Base-by-base conservation (phyloP, 106 monocot genomes). In the Allium sativum region DNA sequence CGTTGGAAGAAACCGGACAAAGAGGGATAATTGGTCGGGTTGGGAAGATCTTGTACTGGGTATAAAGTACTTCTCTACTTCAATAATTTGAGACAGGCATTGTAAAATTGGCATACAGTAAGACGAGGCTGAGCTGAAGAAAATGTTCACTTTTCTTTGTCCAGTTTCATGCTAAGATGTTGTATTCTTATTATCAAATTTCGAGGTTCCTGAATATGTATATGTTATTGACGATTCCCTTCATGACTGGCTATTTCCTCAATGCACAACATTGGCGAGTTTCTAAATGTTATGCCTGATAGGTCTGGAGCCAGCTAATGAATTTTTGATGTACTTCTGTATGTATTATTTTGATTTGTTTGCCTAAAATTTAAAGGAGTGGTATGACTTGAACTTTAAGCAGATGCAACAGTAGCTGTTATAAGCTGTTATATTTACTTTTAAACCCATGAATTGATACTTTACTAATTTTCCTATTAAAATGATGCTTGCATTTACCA, bases 181-280 rank as follows among this genome's bases (percentile, higher is more conserved):
- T 5, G 6, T 50, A 50, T 50, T 50, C 48, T 50, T 50, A 50
- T 50, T 50, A 79, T 43, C 78, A 96, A 90, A 77, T 69, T 73
- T 75, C 64, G 84, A 86, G 67, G 70, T 82, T 66, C 73, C 84
- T 56, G 78, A 68, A 12, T 78, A 91, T 73, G 71, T 92, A 21
- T 92, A 74, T 72, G 77, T 90, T 50, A 52, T 98, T 13, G 92
- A 84, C n/a, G 88, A 98, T 68, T 88, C 87, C 58, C 96, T 91
- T 74, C 96, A 98, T 65, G 96, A 98, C 65, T 98, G 96, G 96
- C 69, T 98, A 68, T 98, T 98, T 62, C 88, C 92, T 72, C 87
- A 68, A 18, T 98, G 96, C 53, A 64, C 79, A 76, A 91, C 96
- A 50, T 87, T 98, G 80, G 96, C 92, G 57, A 79, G 82, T 56